phyloP scores from a whole-genome alignment of 208 protist genomes.

The Acanthamoeba quina region DNA sequence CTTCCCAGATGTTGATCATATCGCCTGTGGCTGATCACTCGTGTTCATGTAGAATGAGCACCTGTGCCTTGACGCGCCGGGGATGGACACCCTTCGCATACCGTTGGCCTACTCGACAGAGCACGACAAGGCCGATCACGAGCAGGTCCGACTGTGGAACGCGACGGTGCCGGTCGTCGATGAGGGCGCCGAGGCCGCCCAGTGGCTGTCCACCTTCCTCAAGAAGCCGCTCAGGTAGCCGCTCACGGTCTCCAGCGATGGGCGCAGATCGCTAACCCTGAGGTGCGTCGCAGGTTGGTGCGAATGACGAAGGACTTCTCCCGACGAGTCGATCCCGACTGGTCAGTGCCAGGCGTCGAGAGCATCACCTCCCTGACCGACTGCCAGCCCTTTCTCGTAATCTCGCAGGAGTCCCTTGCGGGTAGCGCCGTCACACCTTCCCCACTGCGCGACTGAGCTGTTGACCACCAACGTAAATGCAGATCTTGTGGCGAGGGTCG shows the following conservation, averaged over 20 bases:
- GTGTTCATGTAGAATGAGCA: not conserved
- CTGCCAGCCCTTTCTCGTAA: slow-evolving; percentile 20
- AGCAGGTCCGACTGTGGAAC: not conserved
- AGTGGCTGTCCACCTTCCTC: slow-evolving; percentile 43
- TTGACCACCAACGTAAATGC: not conserved
- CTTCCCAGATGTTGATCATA: not conserved
- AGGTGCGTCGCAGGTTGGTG: not conserved
- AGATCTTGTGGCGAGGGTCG: slow-evolving; percentile 5
- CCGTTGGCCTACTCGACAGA: slow-evolving; percentile 13
- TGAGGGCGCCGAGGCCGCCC: slow-evolving; percentile 9
- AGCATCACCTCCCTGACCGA: not conserved
- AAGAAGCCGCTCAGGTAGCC: slow-evolving; percentile 5
- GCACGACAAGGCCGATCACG: not conserved
- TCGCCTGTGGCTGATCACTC: not conserved
- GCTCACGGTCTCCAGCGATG: not conserved
- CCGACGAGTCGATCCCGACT: not conserved
- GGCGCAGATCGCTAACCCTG: not conserved
- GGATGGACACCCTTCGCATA: slow-evolving; percentile 39
- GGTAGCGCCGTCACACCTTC: not conserved
- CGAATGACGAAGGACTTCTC: slow-evolving; percentile 4
- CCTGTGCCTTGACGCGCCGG: slow-evolving; percentile 29
- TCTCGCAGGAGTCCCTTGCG: slow-evolving; percentile 40
- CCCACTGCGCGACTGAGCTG: not conserved
- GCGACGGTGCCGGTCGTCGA: slow-evolving; percentile 1
- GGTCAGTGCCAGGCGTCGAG: not conserved